These are phyloP conservation scores for Citrus trifoliata DNA, from an alignment of 345 rosid genomes.

Conservation along the genomic window DNA sequence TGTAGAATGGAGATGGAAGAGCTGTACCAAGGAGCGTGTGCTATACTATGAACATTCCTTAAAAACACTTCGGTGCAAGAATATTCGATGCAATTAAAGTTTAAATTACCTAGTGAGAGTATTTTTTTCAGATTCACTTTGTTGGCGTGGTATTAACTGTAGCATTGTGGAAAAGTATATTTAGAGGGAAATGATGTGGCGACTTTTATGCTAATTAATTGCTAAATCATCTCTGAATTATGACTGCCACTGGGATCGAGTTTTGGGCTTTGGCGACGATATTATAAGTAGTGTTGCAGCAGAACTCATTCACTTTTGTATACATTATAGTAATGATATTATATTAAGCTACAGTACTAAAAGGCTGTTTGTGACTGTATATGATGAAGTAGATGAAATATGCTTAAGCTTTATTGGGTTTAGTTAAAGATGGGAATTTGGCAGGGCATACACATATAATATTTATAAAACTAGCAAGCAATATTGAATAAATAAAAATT, in stretches of 20 bases:
- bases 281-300: neutral
- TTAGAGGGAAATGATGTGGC: neutral
- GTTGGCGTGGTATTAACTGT: neutral
- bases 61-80: neutral
- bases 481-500: neutral
- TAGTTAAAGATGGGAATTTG: slow-evolving; percentile 38
- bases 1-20: no score
- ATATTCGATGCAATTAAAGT: neutral
- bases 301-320: neutral
- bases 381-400: slow-evolving; percentile 18
- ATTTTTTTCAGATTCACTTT: neutral
- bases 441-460: slow-evolving; percentile 18
- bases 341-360: slow-evolving; percentile 16
- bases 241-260: neutral
- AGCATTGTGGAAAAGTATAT: neutral
- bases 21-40: no score
- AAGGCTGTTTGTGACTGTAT: slow-evolving; percentile 49
- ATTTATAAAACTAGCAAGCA: neutral
- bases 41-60: no score
- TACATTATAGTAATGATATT: neutral
- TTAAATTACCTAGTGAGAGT: neutral
- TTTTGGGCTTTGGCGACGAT: neutral
- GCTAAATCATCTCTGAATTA: neutral
- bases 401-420: slow-evolving; percentile 40
- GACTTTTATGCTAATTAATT: neutral